Evolutionary conservation across 108 stramenopile species (phyloP).

Genomic region (Stephanodiscus minutulus): DNA sequence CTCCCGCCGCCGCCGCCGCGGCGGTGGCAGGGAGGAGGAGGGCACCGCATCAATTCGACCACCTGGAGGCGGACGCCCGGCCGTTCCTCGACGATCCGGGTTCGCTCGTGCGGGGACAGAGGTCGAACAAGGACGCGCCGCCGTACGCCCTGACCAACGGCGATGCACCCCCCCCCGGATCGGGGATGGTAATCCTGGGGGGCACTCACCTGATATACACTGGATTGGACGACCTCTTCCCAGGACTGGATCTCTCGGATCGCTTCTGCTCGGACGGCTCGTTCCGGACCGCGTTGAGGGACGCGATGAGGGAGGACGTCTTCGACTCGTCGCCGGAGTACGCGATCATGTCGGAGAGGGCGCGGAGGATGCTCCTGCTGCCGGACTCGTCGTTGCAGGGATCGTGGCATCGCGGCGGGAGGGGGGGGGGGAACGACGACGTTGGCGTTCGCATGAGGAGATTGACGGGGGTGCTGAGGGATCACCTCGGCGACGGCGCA

Average conservation of each 20-base stretch:
- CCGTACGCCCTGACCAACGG: conserved; percentile 4
- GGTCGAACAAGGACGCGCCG: conserved; percentile 51
- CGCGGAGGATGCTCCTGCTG: conserved; percentile 55
- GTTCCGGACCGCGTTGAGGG: conserved; percentile 59
- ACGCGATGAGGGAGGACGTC: conserved; percentile 72
- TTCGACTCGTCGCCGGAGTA: conserved; percentile 73
- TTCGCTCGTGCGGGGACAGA: conserved; percentile 19
- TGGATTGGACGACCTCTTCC: conserved; percentile 64
- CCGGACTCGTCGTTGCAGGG: conserved; percentile 81
- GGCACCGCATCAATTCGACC: conserved; percentile 56
- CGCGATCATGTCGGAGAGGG: conserved; percentile 66
- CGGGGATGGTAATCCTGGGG: too few relatives aligned
- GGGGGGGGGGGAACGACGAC: conserved; percentile 7
- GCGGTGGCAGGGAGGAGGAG: conserved; percentile 23
- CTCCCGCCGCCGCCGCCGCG: too few relatives aligned
- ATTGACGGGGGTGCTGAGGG: conserved; percentile 51
- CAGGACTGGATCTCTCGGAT: conserved; percentile 30
- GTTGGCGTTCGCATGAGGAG: conserved; percentile 44
- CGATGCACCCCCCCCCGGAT: background rate
- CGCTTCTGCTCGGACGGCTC: conserved; percentile 44
- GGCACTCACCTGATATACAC: conserved; percentile 33
- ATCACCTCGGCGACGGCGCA: conserved; percentile 49
- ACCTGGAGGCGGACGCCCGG: conserved; percentile 46
- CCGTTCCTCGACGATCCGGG: conserved; percentile 40
- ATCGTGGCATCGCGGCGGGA: conserved; percentile 60